Evolutionary conservation across 495 filamentous ascomycete species (phyloP), one percentile per base, ranked within the genome.

Genomic region (Hyaloscypha hepaticicola): DNA sequence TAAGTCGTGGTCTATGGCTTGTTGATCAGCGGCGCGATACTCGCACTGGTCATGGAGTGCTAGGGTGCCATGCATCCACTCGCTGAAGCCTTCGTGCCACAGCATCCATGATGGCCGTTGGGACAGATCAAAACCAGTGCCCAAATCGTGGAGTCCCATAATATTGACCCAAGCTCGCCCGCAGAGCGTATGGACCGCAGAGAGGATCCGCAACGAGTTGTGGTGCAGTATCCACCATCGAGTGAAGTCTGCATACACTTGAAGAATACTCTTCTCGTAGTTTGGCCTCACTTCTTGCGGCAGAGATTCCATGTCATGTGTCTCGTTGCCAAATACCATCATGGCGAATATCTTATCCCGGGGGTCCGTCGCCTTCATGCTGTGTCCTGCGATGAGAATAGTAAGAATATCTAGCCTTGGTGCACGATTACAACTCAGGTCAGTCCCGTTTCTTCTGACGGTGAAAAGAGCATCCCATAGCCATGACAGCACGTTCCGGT

Each of bases 321-420:
- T 53, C 25, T 53, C 50, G 7, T 53, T 16, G 21, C 50, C 50
- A 53, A 53, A 53, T 8, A 24, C 22, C 50, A 53, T 5, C 21
- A 53, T 24, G 8, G 50, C 50, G 25, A 53, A 53, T 24, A 53
- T 25, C 50, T 53, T 53, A 21, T 53, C 50, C 25, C 50, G 24
- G 12, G 50, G 50, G 5, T 53, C 50, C n/a, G 50, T 53, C 19
- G 50, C 50, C 5, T 53, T 25, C 25, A 53, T 25, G 22, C 25
- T 27, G 16, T 25, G 21, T 5, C 21, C 50, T 53, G 22, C 50
- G 16, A 53, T 24, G 16, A 53, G 22, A 25, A 53, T 16, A 6
- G 21, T 27, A 3, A 53, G n/a, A 53, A 53, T 53, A 8, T 53
- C 50, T 27, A 53, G n/a, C 25, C 50, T 7, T 53, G 22, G 50